Percentiles rank a stretch among this genome's conserved stretches.
Evolutionary conservation across 2,329 filamentous ascomycete genomes (phyloP).

Genomic region (Diplodia seriata): DNA sequence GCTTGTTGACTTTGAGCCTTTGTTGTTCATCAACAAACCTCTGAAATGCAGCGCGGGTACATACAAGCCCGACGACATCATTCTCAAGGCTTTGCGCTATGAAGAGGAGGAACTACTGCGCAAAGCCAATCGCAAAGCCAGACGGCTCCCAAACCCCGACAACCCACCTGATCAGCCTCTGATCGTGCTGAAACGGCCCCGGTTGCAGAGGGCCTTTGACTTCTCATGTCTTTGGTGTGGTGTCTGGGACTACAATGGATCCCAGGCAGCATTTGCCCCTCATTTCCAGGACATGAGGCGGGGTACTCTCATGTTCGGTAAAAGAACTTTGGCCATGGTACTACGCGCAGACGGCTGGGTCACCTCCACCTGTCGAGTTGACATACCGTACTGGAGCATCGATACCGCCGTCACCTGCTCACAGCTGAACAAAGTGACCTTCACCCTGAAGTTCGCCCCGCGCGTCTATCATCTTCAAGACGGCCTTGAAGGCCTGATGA

Average conservation of each 20-base stretch:
- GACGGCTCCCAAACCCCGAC: constrained; percentile 6
- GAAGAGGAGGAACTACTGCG: constrained; percentile 36
- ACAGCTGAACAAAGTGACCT: constrained; percentile 43
- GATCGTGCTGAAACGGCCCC: constrained; percentile 1
- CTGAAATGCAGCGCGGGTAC: constrained; percentile 37
- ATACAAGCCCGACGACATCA: constrained; percentile 39
- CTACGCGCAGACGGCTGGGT: constrained; percentile 35
- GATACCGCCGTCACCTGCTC: constrained; percentile 47
- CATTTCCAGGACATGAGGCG: constrained; percentile 51
- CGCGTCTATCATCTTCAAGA: constrained; percentile 47
- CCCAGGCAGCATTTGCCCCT: constrained; percentile 48
- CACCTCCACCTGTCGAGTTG: constrained; percentile 44
- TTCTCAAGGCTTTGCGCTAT: constrained; percentile 38
- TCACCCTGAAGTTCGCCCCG: constrained; percentile 50
- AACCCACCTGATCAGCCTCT: constrained; percentile 17
- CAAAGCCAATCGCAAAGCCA: constrained; percentile 24
- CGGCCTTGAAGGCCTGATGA: constrained; percentile 33
- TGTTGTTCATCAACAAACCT: constrained; percentile 19
- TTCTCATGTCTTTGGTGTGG: constrained; percentile 49
- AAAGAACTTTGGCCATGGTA: constrained; percentile 42
- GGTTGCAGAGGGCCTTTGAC: constrained; percentile 33
- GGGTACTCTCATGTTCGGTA: constrained; percentile 49
- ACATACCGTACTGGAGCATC: constrained; percentile 53
- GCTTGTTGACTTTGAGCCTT: constrained; percentile 32
- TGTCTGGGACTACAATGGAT: constrained; percentile 50